These are phyloP conservation scores for Rhodosporidiobolus sp. DNA, from an alignment of 768 basidiomycete species.

Conservation along the genomic window DNA sequence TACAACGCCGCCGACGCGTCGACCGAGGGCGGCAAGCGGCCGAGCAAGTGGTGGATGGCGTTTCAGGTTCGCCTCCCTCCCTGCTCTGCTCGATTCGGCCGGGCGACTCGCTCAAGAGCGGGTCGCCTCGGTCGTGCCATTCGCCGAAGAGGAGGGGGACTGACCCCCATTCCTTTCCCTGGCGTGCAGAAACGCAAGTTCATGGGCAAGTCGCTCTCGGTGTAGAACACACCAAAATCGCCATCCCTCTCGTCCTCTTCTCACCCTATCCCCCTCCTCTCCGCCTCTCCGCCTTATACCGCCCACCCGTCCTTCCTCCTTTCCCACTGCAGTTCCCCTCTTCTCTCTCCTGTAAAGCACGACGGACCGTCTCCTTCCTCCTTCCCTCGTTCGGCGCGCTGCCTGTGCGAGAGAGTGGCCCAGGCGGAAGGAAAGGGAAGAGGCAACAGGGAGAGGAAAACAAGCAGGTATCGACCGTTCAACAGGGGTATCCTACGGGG, in stretches of 20 bases:
- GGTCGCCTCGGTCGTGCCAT: background rate
- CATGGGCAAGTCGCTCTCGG: slow-evolving; percentile 43
- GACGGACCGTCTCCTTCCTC: background rate
- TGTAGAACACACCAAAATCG: slow-evolving; percentile 1
- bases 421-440: too few relatives aligned
- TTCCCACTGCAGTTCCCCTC: background rate
- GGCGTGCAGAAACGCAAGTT: slow-evolving; percentile 41
- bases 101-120: background rate
- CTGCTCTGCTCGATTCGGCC: background rate
- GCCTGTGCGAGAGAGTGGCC: too few relatives aligned
- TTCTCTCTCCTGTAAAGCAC: background rate
- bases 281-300: background rate
- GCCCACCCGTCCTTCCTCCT: background rate
- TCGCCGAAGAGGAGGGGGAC: background rate
- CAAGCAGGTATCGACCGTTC: too few relatives aligned
- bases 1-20: slow-evolving; percentile 54
- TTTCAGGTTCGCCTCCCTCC: slow-evolving; percentile 57
- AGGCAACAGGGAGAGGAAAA: too few relatives aligned
- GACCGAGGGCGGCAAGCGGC: slow-evolving; percentile 79
- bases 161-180: background rate
- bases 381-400: background rate
- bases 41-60: slow-evolving; percentile 99
- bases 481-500: too few relatives aligned
- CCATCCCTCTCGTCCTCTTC: too few relatives aligned
- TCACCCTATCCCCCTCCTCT: background rate